Conservation (phyloP, 352 stramenopile genomes). For the Albugo candida region DNA sequence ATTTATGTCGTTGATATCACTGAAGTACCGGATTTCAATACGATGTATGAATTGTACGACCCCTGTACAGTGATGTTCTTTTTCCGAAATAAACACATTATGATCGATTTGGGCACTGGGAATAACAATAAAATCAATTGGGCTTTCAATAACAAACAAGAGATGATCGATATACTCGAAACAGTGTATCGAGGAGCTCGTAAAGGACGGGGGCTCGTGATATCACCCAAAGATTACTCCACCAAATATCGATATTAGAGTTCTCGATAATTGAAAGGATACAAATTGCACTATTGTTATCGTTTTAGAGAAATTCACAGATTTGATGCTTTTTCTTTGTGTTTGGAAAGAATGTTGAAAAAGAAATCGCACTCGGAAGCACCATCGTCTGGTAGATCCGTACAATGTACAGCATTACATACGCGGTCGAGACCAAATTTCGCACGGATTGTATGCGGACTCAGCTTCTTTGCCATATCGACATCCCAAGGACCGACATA, state of each 20-base stretch:
- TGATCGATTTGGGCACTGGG: conserved; percentile 98
- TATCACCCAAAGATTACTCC: conserved; percentile 98
- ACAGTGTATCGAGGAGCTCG: conserved; percentile 94
- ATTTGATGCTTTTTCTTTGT: too few species aligned
- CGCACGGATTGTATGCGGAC: conserved; percentile 74
- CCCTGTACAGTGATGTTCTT: conserved; percentile 99
- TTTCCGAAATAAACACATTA: conserved; percentile 99
- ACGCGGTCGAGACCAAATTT: conserved; percentile 76
- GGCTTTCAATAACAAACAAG: conserved; percentile 92
- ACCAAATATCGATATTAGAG: conserved; percentile 95
- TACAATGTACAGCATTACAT: conserved; percentile 85
- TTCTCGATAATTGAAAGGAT: not conserved
- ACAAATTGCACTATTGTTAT: too few species aligned
- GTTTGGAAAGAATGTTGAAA: conserved; percentile 81
- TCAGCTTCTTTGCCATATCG: conserved; percentile 84
- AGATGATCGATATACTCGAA: conserved; percentile 99
- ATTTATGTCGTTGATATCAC: conserved; percentile 93
- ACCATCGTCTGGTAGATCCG: conserved; percentile 81
- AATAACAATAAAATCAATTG: conserved; percentile 99
- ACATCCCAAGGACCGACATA: conserved; percentile 80
- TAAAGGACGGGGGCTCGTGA: conserved; percentile 94
- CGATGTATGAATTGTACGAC: conserved; percentile 99
- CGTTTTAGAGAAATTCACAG: too few species aligned
- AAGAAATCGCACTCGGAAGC: conserved; percentile 86
- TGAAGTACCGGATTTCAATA: conserved; percentile 98